A percentile compares a stretch with the other conserved stretches of the same genome.
phyloP scores from a whole-genome alignment of 768 basidiomycete species.

The Tylopilus felleus region DNA sequence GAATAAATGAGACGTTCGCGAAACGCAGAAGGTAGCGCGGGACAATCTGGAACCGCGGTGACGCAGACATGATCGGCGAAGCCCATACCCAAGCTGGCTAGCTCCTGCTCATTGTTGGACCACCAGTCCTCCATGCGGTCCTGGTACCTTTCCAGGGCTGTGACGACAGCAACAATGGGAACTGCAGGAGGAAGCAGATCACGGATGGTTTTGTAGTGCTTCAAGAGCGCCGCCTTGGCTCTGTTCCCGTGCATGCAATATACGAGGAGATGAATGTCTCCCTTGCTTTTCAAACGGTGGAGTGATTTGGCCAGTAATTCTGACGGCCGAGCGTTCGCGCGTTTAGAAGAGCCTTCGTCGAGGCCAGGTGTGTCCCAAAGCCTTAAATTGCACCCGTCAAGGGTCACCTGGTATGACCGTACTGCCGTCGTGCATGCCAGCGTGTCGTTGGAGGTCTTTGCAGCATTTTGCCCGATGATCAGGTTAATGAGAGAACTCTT shows the following conservation, averaged over 20 bases:
- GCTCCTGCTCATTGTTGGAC: conserved; percentile 11
- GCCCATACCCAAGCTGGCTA: conserved; percentile 12
- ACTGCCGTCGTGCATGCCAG: conserved; percentile 12
- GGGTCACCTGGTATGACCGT: conserved; percentile 6
- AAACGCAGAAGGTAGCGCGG: conserved; percentile 1
- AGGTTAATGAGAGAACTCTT: conserved; percentile 28
- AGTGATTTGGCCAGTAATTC: conserved; percentile 7
- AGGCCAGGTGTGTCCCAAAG: conserved; percentile 21
- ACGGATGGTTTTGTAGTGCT: conserved; percentile 13
- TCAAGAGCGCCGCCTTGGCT: conserved; percentile 17
- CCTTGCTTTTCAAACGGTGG: conserved; percentile 1
- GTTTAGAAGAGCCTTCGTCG: conserved; percentile 8
- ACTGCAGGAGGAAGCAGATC: conserved; percentile 3
- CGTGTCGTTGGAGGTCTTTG: conserved; percentile 21
- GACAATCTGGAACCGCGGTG: conserved; percentile 12
- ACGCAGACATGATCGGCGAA: conserved; percentile 22
- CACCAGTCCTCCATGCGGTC: conserved; percentile 25
- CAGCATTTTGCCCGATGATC: conserved; percentile 7
- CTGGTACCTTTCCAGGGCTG: conserved; percentile 20
- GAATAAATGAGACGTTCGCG: conserved; percentile 15
- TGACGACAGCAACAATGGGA: conserved; percentile 18
- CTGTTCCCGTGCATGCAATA: conserved; percentile 21
- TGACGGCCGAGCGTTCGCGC: not conserved
- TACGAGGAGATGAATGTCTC: conserved; percentile 18
- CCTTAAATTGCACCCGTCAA: conserved; percentile 11